phyloP scores from a whole-genome alignment of 495 filamentous ascomycete genomes.

The Aspergillus conjunctus region DNA sequence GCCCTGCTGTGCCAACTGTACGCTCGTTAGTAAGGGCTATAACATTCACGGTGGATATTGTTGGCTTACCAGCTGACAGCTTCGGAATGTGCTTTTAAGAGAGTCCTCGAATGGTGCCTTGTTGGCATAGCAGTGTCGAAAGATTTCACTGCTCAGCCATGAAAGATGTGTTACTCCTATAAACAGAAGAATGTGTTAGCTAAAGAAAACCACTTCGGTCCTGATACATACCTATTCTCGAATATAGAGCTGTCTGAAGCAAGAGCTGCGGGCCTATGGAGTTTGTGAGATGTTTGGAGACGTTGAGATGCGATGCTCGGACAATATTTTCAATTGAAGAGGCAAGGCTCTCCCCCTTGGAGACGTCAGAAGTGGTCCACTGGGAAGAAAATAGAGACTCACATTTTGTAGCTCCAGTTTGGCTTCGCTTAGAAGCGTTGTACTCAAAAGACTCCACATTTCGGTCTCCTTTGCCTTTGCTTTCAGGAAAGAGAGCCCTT shows the following conservation, averaged over 20 bases:
- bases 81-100: conserved; percentile 65
- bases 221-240: conserved; percentile 65
- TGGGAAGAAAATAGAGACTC: conserved; percentile 16
- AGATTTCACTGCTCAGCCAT: conserved; percentile 69
- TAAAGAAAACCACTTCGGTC: background rate
- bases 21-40: conserved; percentile 20
- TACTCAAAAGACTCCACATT: conserved; percentile 85
- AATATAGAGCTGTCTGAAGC: conserved; percentile 71
- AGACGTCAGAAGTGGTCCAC: conserved; percentile 18
- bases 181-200: conserved; percentile 24
- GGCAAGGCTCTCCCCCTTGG: conserved; percentile 76
- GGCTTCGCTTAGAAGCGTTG: conserved; percentile 82
- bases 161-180: conserved; percentile 63
- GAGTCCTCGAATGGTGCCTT: conserved; percentile 74
- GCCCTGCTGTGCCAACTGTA: conserved; percentile 62
- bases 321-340: conserved; percentile 75
- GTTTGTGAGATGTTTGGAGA: conserved; percentile 70
- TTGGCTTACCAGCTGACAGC: conserved; percentile 55
- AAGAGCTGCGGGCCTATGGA: conserved; percentile 74
- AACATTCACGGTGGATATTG: background rate
- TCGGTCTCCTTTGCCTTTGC: conserved; percentile 84
- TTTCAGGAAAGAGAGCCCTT: conserved; percentile 82
- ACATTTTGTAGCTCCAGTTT: conserved; percentile 71
- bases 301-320: conserved; percentile 78
- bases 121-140: conserved; percentile 69